A percentile compares a stretch with the other conserved stretches of the same genome.
Conservation (phyloP, 2,329 filamentous ascomycete species). For the Chaetomium sp. region DNA sequence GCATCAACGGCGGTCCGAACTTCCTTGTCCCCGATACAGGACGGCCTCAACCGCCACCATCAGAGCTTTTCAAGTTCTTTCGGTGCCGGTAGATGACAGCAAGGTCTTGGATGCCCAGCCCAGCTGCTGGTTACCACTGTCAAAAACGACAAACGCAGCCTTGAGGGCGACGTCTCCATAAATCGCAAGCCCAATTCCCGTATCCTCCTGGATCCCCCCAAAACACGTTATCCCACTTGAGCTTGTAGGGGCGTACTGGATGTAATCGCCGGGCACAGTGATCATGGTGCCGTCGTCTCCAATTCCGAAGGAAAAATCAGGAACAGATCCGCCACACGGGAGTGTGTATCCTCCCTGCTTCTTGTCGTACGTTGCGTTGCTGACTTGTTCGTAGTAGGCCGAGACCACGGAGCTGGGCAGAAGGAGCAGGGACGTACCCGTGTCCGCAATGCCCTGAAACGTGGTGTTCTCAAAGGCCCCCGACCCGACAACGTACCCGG, state of each 20-base stretch:
- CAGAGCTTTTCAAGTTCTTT: neutral
- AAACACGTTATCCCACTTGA: constrained; percentile 52
- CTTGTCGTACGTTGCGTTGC: constrained; percentile 44
- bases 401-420: constrained; percentile 50
- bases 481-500: constrained; percentile 42
- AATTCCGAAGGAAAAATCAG: constrained; percentile 53
- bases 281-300: constrained; percentile 45
- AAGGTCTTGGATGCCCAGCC: constrained; percentile 31
- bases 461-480: constrained; percentile 36
- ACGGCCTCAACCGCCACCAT: neutral
- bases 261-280: constrained; percentile 52
- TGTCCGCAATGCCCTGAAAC: constrained; percentile 57
- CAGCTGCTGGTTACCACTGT: constrained; percentile 24
- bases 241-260: constrained; percentile 53
- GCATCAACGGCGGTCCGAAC: too few relatives aligned
- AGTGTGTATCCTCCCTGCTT: constrained; percentile 54
- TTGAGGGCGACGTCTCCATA: constrained; percentile 35
- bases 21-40: too few relatives aligned
- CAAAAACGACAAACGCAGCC: constrained; percentile 35
- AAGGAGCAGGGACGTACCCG: constrained; percentile 61
- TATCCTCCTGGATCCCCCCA: constrained; percentile 61
- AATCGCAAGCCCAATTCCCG: constrained; percentile 31
- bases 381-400: constrained; percentile 55
- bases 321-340: constrained; percentile 51
- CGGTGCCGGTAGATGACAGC: neutral